These are phyloP conservation scores for Erodium chrysanthum DNA, from an alignment of 441 rosid genomes.

Conservation along the genomic window DNA sequence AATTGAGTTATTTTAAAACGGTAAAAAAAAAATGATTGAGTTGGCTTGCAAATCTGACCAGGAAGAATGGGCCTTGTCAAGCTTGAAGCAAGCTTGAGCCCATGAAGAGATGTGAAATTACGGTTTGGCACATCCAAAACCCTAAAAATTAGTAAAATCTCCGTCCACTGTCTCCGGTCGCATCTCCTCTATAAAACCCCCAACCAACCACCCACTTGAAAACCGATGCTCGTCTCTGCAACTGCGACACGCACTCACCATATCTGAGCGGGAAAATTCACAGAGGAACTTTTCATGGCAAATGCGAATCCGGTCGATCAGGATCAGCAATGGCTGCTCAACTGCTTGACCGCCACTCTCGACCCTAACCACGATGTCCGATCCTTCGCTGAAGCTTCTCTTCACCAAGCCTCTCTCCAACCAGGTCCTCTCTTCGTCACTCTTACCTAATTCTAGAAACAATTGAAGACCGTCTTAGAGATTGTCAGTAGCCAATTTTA, in stretches of 20 bases:
- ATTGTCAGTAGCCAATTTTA: background rate
- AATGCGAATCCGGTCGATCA: constrained; percentile 33
- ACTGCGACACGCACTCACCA: background rate
- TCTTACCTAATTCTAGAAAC: background rate
- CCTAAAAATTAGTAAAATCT: constrained; percentile 7
- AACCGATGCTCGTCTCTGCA: background rate
- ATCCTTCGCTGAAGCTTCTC: constrained; percentile 84
- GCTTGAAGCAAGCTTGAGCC: background rate
- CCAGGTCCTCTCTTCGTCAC: constrained; percentile 40
- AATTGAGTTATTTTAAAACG: too few species aligned
- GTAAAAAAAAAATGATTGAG: too few species aligned
- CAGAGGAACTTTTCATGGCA: background rate
- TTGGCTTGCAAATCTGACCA: too few species aligned
- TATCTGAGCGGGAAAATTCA: constrained; percentile 9
- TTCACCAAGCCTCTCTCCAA: constrained; percentile 73
- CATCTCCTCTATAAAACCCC: constrained; percentile 7
- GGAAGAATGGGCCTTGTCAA: background rate
- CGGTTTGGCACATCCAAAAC: background rate
- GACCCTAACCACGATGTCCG: constrained; percentile 78
- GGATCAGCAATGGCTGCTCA: constrained; percentile 89
- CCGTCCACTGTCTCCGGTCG: background rate
- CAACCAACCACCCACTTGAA: background rate
- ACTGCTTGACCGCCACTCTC: constrained; percentile 76
- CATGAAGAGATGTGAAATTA: background rate
- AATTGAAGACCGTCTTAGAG: background rate